phyloP scores from a whole-genome alignment of 2,329 filamentous ascomycete species.

The Phaeoacremonium minimum region DNA sequence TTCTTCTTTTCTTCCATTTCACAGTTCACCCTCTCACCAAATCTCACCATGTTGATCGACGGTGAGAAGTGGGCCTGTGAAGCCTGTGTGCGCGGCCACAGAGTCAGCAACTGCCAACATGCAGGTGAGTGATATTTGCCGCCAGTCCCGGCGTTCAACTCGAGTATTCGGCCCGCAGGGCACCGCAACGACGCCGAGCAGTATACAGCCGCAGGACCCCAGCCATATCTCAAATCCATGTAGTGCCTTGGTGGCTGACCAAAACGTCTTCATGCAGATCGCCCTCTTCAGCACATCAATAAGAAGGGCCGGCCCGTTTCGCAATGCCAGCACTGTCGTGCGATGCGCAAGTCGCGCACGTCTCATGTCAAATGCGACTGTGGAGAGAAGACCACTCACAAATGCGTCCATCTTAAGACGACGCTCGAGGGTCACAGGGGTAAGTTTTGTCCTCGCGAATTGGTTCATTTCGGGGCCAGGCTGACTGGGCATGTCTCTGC shows the following conservation, averaged over 20 bases:
- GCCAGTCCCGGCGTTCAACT: slow-evolving; percentile 1
- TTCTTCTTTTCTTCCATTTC: too few species aligned
- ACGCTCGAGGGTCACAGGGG: slow-evolving; percentile 55
- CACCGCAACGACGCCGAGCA: slow-evolving; percentile 10
- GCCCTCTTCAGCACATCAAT: slow-evolving; percentile 88
- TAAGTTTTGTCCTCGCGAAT: slow-evolving; percentile 32
- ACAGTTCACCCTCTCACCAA: too few species aligned
- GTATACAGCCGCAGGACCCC: slow-evolving; percentile 10
- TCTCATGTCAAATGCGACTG: slow-evolving; percentile 97
- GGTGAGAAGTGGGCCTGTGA: slow-evolving; percentile 98
- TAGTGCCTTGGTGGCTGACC: slow-evolving; percentile 1
- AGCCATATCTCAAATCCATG: neutral
- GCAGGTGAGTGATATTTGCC: slow-evolving; percentile 62
- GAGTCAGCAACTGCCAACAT: slow-evolving; percentile 98
- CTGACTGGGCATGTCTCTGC: slow-evolving; percentile 20
- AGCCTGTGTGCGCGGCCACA: slow-evolving; percentile 95
- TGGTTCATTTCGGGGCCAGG: slow-evolving; percentile 16
- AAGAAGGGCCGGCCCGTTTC: slow-evolving; percentile 97
- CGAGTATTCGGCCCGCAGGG: slow-evolving; percentile 10
- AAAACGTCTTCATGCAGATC: slow-evolving; percentile 56
- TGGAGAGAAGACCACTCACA: slow-evolving; percentile 84
- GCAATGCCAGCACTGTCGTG: slow-evolving; percentile 95
- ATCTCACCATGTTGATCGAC: slow-evolving; percentile 73
- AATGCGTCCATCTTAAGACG: slow-evolving; percentile 57
- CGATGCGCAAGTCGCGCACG: slow-evolving; percentile 91